phyloP scores from a whole-genome alignment of 2,329 filamentous ascomycete genomes.

The Penicillium sp. region DNA sequence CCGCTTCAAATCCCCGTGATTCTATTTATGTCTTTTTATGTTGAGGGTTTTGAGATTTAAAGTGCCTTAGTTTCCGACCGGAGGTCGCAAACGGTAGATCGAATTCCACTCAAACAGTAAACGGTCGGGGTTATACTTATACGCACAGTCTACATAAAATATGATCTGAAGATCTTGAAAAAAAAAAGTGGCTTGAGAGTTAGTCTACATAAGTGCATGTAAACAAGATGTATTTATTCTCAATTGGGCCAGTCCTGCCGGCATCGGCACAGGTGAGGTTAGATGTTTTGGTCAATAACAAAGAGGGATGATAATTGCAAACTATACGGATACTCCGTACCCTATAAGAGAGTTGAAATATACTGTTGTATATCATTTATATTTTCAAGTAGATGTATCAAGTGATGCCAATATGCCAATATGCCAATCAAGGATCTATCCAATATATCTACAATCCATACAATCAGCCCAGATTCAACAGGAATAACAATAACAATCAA shows the following conservation, averaged over 20 bases:
- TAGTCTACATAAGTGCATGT: background rate
- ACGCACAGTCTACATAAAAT: conserved; percentile 3
- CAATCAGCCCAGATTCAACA: background rate
- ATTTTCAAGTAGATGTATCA: background rate
- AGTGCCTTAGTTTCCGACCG: background rate
- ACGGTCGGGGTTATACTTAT: background rate
- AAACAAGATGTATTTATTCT: background rate
- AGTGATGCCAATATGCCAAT: too few relatives aligned
- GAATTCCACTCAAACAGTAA: background rate
- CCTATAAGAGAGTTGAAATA: background rate
- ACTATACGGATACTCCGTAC: too few relatives aligned
- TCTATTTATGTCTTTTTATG: background rate
- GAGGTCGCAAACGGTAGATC: background rate
- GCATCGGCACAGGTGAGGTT: background rate
- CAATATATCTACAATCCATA: background rate
- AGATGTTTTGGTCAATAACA: background rate
- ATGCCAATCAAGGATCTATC: background rate
- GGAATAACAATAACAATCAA: background rate
- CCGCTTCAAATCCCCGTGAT: too few relatives aligned
- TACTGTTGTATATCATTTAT: background rate
- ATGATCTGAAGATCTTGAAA: background rate
- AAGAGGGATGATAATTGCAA: background rate
- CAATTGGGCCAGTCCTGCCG: background rate
- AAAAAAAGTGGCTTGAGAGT: background rate
- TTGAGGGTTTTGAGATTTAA: background rate